Evolutionary conservation across 2,329 filamentous ascomycete genomes (phyloP), one percentile per base, ranked within the genome.

Genomic region (Zasmidium angulare): DNA sequence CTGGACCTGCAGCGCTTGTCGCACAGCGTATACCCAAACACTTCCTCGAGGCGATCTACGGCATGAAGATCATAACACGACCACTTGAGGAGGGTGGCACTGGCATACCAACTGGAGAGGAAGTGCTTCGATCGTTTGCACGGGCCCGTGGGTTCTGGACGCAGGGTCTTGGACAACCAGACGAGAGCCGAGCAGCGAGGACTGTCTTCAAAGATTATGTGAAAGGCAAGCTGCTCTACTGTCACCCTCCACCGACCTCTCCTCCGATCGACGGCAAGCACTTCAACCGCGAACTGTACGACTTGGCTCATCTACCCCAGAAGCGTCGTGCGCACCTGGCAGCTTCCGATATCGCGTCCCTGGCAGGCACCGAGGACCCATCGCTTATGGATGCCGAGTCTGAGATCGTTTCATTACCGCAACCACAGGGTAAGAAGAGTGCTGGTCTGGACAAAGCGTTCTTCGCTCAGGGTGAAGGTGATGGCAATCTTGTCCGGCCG

Each of bases 121-220:
- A 99, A 74, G 73, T 99, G 14, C 84, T 99, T 3, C 82, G 86
- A 24, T 89, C 93, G 2, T 98, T 97, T 70, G 95, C 95, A 36
- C 86, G 84, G 56, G 95, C 95, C 17, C 83, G 96, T 72, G 95
- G 95, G 11, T 99, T 96, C 79, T 88, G 89, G 59, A 97, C 93
- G 3, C 88, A 90, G 55, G 95, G 95, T 70, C 63, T 69, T 9
- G 93, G 95, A 9, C 90, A 95, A 71, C 93, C 95, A 0, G 95
- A 99, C 70, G 92, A 96, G 79, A 96, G 92, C 1, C 85, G 95
- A 68, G 95, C 95, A 6, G 92, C 93, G 3, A 85, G 95, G 55
- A 89, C 91, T 67, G 83, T 99, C 17, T 84, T 99, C 23, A 99
- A 99, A 75, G 95, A 99, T 78, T 99, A 98, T 71, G 95, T 99